A percentile compares a stretch with the other conserved stretches of the same genome.
These are phyloP conservation scores for Fomes fomentarius DNA, from an alignment of 1,284 basidiomycete genomes.

Conservation along the genomic window DNA sequence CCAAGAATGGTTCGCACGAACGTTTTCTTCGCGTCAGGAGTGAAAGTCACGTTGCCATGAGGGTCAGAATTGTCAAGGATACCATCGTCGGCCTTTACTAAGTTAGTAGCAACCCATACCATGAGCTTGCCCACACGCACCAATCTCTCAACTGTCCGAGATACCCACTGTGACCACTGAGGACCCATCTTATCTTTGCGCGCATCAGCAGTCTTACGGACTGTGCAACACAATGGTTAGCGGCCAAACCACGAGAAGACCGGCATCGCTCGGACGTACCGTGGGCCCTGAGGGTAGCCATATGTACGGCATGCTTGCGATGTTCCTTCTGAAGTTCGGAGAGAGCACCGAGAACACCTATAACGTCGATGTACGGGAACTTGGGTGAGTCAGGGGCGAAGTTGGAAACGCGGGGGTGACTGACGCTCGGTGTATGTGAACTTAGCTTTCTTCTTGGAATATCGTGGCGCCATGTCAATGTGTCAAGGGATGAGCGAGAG, in stretches of 20 bases:
- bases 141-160: slow-evolving; percentile 49
- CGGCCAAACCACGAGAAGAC: background rate
- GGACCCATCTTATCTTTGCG: slow-evolving; percentile 51
- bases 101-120: background rate
- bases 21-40: slow-evolving; percentile 48
- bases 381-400: background rate
- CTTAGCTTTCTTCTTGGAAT: slow-evolving; percentile 39
- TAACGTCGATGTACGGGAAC: background rate
- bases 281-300: slow-evolving; percentile 50
- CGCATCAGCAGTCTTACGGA: slow-evolving; percentile 49
- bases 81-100: slow-evolving; percentile 44
- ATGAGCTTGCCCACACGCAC: slow-evolving; percentile 42
- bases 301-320: slow-evolving; percentile 45
- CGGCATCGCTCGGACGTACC: slow-evolving; percentile 29
- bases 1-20: slow-evolving; percentile 28
- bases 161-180: slow-evolving; percentile 52
- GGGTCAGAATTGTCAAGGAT: slow-evolving; percentile 39
- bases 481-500: background rate
- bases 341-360: slow-evolving; percentile 51
- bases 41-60: slow-evolving; percentile 43
- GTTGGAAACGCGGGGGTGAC: slow-evolving; percentile 20
- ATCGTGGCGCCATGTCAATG: slow-evolving; percentile 28
- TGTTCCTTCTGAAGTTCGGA: slow-evolving; percentile 47
- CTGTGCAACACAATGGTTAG: slow-evolving; percentile 29
- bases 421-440: slow-evolving; percentile 50